Percentiles rank a stretch among this genome's conserved stretches.
phyloP scores from a whole-genome alignment of 495 filamentous ascomycete genomes.

The Podospora fimiseda region DNA sequence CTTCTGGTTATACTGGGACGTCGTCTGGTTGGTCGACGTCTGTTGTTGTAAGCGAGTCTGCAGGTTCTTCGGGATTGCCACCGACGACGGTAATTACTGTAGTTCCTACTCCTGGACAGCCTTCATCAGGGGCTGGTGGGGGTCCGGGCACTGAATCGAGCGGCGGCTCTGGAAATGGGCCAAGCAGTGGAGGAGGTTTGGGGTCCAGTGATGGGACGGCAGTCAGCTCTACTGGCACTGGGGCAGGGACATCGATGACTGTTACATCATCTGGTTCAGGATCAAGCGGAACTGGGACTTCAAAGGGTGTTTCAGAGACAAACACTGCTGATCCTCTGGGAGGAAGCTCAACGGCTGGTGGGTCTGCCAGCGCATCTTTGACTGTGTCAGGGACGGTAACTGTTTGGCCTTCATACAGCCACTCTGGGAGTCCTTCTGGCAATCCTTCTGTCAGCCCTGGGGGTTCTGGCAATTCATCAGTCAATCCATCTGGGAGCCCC shows the following conservation, averaged over 20 bases:
- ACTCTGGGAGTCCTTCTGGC: background rate
- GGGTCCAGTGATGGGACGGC: background rate
- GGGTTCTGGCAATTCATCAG: background rate
- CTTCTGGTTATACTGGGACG: background rate
- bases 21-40: background rate
- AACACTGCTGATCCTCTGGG: constrained; percentile 1
- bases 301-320: background rate
- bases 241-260: background rate
- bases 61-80: background rate
- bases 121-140: background rate
- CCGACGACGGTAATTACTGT: background rate
- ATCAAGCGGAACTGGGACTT: background rate
- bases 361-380: background rate
- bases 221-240: background rate
- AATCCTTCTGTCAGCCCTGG: background rate
- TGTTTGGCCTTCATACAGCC: background rate
- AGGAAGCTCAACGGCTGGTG: background rate
- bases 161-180: background rate
- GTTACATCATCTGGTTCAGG: background rate
- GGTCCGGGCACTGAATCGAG: background rate
- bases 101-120: background rate
- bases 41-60: background rate
- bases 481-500: background rate
- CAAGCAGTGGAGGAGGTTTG: background rate
- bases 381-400: background rate